A percentile compares a stretch with the other conserved stretches of the same genome.
Conservation (phyloP, 352 stramenopile genomes). For the Aphanomyces astaci region DNA sequence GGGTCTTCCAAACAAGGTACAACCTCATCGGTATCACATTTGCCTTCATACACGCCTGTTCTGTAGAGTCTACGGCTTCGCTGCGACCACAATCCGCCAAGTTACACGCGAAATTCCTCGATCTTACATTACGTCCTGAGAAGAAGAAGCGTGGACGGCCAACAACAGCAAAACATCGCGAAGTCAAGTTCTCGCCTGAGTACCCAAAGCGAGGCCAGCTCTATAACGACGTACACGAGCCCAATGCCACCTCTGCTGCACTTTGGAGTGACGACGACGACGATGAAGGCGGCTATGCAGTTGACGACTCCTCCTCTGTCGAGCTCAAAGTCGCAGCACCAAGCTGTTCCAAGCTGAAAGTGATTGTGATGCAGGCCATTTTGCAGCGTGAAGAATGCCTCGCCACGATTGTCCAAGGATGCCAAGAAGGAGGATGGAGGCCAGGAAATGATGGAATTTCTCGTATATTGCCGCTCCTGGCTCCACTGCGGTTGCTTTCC, state of each 20-base stretch:
- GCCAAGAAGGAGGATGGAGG: background rate
- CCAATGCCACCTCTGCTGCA: background rate
- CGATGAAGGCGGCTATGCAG: background rate
- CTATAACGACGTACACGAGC: background rate
- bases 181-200: background rate
- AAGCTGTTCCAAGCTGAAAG: conserved; percentile 9
- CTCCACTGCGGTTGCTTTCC: background rate
- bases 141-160: conserved; percentile 5
- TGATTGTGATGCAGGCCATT: conserved; percentile 11
- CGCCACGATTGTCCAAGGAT: background rate
- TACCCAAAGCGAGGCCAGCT: background rate
- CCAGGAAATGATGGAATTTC: background rate
- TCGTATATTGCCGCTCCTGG: conserved; percentile 1
- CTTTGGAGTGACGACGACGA: conserved; percentile 13
- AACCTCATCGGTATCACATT: background rate
- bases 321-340: background rate
- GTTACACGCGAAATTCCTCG: background rate
- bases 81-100: background rate
- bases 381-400: conserved; percentile 20
- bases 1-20: too few relatives aligned
- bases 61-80: background rate
- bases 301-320: background rate
- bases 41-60: background rate
- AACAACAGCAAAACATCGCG: background rate
- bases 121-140: background rate